A percentile compares a stretch with the other conserved stretches of the same genome.
Conservation (phyloP, 2,329 filamentous ascomycete species). For the Aspergillus costaricaensis region DNA sequence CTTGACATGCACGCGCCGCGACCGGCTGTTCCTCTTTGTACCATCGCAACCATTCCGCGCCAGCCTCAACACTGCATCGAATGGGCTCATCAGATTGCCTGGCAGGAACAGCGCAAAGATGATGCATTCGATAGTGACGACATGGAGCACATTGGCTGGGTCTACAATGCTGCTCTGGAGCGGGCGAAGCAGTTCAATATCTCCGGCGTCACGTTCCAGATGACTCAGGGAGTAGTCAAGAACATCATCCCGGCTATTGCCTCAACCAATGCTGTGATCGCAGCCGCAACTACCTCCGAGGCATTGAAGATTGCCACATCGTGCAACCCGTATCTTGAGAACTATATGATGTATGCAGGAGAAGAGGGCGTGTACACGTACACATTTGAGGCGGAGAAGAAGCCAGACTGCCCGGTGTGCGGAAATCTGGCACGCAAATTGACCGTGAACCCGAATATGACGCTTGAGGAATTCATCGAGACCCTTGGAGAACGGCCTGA, state of each 20-base stretch:
- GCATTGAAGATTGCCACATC: constrained; percentile 89
- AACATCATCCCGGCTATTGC: constrained; percentile 99
- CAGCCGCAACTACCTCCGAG: constrained; percentile 94
- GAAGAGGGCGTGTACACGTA: constrained; percentile 96
- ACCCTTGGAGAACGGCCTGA: constrained; percentile 80
- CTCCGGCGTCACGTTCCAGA: constrained; percentile 85
- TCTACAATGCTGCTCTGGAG: constrained; percentile 79
- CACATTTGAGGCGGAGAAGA: constrained; percentile 93
- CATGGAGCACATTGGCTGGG: constrained; percentile 95
- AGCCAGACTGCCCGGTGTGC: constrained; percentile 92
- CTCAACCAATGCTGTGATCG: constrained; percentile 95
- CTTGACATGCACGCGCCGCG: constrained; percentile 98
- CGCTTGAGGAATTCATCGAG: constrained; percentile 81
- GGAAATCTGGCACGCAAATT: constrained; percentile 78
- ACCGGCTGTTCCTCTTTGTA: constrained; percentile 94
- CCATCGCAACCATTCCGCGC: constrained; percentile 90
- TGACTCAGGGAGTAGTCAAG: constrained; percentile 97
- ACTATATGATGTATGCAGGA: constrained; percentile 99
- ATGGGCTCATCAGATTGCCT: constrained; percentile 98
- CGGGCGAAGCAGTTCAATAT: constrained; percentile 90
- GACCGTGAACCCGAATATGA: constrained; percentile 68
- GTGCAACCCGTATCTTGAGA: constrained; percentile 78
- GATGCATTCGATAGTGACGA: constrained; percentile 91
- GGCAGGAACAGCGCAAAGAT: constrained; percentile 84
- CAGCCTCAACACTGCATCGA: constrained; percentile 98